Evolutionary conservation across 2,329 filamentous ascomycete genomes (phyloP).

Genomic region (Paraconiothyrium sp.): DNA sequence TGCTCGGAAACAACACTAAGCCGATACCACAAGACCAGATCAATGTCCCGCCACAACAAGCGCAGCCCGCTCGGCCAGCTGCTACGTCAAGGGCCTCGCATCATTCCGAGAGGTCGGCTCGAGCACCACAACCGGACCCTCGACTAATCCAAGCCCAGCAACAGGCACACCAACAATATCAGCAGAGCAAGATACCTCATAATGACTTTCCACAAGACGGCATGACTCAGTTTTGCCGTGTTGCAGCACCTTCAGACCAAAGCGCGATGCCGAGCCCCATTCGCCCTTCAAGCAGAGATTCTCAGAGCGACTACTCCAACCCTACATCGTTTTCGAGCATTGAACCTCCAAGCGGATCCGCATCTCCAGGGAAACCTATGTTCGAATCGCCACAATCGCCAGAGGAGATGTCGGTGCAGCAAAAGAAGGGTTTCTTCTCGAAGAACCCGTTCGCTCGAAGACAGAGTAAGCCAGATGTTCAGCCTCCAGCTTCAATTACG

Average conservation of each 20-base stretch:
- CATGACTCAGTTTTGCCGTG: slow-evolving; percentile 96
- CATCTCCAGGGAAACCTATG: slow-evolving; percentile 74
- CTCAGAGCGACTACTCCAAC: slow-evolving; percentile 89
- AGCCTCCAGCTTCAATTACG: slow-evolving; percentile 56
- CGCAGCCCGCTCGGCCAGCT: slow-evolving; percentile 19
- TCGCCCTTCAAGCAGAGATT: slow-evolving; percentile 84
- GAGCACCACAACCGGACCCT: slow-evolving; percentile 45
- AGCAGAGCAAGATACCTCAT: slow-evolving; percentile 75
- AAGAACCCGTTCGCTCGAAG: slow-evolving; percentile 87
- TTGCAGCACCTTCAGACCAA: slow-evolving; percentile 74
- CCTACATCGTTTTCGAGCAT: slow-evolving; percentile 88
- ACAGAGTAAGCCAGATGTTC: slow-evolving; percentile 85
- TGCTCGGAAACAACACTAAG: slow-evolving; percentile 61
- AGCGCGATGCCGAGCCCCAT: slow-evolving; percentile 74
- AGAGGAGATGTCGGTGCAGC: slow-evolving; percentile 63
- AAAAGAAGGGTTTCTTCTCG: slow-evolving; percentile 89
- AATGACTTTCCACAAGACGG: slow-evolving; percentile 95
- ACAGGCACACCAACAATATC: slow-evolving; percentile 49
- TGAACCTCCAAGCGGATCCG: slow-evolving; percentile 77
- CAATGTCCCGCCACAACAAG: slow-evolving; percentile 26
- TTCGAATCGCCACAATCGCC: slow-evolving; percentile 40
- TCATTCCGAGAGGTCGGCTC: slow-evolving; percentile 23
- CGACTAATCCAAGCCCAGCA: slow-evolving; percentile 48
- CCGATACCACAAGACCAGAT: slow-evolving; percentile 41
- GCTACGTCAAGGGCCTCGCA: slow-evolving; percentile 16